phyloP scores from a whole-genome alignment of 495 filamentous ascomycete genomes.

The Neurospora terricola region DNA sequence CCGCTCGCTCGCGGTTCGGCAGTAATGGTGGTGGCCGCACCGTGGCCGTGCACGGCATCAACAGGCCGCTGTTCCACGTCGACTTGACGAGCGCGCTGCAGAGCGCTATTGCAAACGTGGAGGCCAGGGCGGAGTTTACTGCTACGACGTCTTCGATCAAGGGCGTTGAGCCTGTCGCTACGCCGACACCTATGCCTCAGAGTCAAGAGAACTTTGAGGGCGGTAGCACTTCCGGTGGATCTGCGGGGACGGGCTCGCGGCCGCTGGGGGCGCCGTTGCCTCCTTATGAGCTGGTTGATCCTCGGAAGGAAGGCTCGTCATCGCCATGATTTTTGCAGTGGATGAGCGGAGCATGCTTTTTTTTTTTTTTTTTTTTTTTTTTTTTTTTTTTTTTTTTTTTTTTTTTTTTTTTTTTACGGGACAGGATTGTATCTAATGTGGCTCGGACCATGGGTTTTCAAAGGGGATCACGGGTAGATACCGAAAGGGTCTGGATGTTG shows the following conservation, averaged over 20 bases:
- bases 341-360: background rate
- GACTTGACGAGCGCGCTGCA: constrained; percentile 88
- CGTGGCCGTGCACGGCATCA: constrained; percentile 72
- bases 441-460: background rate
- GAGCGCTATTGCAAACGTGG: constrained; percentile 73
- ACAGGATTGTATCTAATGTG: background rate
- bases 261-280: background rate
- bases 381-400: too few relatives aligned
- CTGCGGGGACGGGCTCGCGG: background rate
- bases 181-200: background rate
- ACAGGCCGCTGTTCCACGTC: constrained; percentile 88
- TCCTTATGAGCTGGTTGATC: background rate
- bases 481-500: background rate
- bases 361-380: too few relatives aligned
- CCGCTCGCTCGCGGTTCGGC: background rate
- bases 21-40: constrained; percentile 7
- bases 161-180: background rate
- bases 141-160: background rate
- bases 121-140: constrained; percentile 27
- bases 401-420: too few relatives aligned
- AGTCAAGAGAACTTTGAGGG: background rate
- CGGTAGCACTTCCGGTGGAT: background rate
- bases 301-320: background rate
- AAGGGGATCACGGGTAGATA: background rate
- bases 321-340: background rate